phyloP scores from a whole-genome alignment of 441 rosid species.

The Adansonia madagascariensis region DNA sequence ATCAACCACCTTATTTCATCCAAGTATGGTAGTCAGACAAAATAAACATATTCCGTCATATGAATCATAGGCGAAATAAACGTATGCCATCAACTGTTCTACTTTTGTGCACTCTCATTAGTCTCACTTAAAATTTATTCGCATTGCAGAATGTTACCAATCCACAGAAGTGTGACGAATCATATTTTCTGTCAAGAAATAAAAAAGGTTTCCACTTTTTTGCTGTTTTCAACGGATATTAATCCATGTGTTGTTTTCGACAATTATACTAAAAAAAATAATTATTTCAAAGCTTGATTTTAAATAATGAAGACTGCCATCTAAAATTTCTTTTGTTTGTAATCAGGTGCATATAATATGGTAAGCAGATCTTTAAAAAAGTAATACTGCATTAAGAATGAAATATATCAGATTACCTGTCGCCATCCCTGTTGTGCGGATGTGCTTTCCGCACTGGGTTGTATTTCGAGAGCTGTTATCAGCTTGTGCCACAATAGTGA shows the following conservation, averaged over 20 bases:
- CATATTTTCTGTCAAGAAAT: background rate
- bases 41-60: background rate
- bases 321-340: background rate
- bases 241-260: background rate
- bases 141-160: background rate
- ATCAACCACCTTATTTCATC: slow-evolving; percentile 74
- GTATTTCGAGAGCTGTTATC: slow-evolving; percentile 89
- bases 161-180: background rate
- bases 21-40: slow-evolving; percentile 25
- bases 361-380: slow-evolving; percentile 1
- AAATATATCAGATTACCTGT: slow-evolving; percentile 60
- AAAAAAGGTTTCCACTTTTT: background rate
- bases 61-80: background rate
- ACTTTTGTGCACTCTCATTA: background rate
- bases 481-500: slow-evolving; percentile 71
- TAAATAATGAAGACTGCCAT: background rate
- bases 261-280: background rate
- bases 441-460: slow-evolving; percentile 89
- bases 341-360: background rate
- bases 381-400: background rate
- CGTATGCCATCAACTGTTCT: background rate
- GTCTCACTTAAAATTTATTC: background rate
- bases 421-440: slow-evolving; percentile 99
- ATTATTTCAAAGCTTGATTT: slow-evolving; percentile 6
- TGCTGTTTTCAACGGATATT: background rate